Base-by-base conservation (phyloP, 768 basidiomycete genomes). In the Hortiboletus flavorubellus region DNA sequence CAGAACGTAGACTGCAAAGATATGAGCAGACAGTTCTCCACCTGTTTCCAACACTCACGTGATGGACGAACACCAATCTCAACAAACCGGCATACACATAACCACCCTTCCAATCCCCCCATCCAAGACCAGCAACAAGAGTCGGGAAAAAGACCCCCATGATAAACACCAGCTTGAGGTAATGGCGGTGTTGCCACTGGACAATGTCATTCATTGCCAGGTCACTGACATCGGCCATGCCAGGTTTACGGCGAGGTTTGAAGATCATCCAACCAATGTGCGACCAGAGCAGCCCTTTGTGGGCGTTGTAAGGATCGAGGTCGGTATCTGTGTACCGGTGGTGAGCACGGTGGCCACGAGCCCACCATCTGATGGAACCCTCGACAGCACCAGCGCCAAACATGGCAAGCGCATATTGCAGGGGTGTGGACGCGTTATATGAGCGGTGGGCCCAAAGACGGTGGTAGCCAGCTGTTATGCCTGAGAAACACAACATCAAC, bases 311-410 rank as follows among this genome's bases (percentile, higher is more conserved):
- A 1, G 95, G 94, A 74, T 97, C 94, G 59, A 98, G 87, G 53
- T 93, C 91, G 65, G 93, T 98, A 73, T 96, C 94, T 62, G 94
- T 98, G 77, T 97, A 96, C 42, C 94, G 84, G 68, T 97, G 95
- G 72, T 97, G 95, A 4, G 96, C 96, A 56, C 96, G 91, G 78
- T 99, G 97, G 46, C 95, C 95, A 49, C 97, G 84, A 21, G 88
- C 88, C 97, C 97, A 98, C 97, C 97, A 98, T 72, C 92, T 90
- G 76, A 99, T 96, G 23, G 95, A 97, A 9, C 96, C 96, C 68
- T 99, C 84, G 45, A 96, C 89, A 6, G 96, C 95, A 46, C 97
- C 96, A 2, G 93, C 87, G 47, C 96, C 97, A 11, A 85, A 80
- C 18, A 89, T 64, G 26, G 94, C 91, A 46, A 98, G 83, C 59